Evolutionary conservation across 2,329 filamentous ascomycete species (phyloP).

Genomic region (Fonsecaea nubica): DNA sequence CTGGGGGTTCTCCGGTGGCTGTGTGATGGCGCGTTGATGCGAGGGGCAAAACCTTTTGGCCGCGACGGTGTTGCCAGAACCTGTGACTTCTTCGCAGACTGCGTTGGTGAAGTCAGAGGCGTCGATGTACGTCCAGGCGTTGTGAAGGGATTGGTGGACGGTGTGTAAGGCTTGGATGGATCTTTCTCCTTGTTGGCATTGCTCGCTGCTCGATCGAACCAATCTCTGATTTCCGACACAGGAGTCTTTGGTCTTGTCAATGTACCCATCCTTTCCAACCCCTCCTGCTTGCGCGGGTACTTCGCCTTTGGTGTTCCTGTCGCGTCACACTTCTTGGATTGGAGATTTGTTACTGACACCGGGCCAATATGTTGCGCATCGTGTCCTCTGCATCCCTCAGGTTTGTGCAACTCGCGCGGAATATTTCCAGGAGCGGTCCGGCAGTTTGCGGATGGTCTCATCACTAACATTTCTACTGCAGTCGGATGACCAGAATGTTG

Average conservation of each 20-base stretch:
- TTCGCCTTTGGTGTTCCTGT: constrained; percentile 2
- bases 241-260: constrained; percentile 33
- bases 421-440: not conserved
- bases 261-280: constrained; percentile 19
- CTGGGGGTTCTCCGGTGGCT: constrained; percentile 25
- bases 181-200: constrained; percentile 14
- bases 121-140: constrained; percentile 27
- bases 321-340: not conserved
- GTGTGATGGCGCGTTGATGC: not conserved
- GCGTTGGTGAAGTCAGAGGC: constrained; percentile 27
- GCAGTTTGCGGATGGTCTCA: not conserved
- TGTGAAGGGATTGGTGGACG: constrained; percentile 28
- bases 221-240: constrained; percentile 30
- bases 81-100: constrained; percentile 11
- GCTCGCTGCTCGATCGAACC: constrained; percentile 18
- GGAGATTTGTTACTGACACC: not conserved
- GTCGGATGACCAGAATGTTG: not conserved
- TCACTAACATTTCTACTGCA: not conserved
- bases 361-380: not conserved
- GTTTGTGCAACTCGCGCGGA: not conserved
- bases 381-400: not conserved
- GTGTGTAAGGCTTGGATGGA: constrained; percentile 25
- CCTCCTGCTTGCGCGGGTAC: constrained; percentile 4
- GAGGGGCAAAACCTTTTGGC: not conserved
- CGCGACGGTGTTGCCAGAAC: constrained; percentile 24